Conservation (phyloP, 1,284 basidiomycete genomes). For the Rhizopogon parksii region DNA sequence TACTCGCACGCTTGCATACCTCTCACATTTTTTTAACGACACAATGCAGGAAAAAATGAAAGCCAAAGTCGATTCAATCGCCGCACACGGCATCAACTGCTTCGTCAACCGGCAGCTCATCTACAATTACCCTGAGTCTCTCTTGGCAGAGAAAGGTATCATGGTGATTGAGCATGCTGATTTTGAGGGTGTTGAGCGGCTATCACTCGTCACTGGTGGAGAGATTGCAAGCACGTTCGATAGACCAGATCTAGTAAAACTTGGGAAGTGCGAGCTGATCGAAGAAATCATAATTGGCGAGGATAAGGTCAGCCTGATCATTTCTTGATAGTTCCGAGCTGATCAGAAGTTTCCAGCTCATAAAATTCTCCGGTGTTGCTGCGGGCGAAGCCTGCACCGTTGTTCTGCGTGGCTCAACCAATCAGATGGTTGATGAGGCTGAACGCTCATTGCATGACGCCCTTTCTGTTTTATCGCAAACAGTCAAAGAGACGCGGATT, state of each 20-base stretch:
- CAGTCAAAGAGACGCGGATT: slow-evolving; percentile 93
- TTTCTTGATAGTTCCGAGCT: background rate
- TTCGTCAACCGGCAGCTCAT: slow-evolving; percentile 99
- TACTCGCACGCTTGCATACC: slow-evolving; percentile 18
- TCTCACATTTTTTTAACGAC: background rate
- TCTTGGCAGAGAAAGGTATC: slow-evolving; percentile 91
- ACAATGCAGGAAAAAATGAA: slow-evolving; percentile 94
- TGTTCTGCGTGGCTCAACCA: slow-evolving; percentile 92
- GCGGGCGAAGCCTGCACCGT: slow-evolving; percentile 99
- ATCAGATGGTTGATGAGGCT: slow-evolving; percentile 99
- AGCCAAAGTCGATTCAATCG: slow-evolving; percentile 93
- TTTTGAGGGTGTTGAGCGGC: slow-evolving; percentile 96
- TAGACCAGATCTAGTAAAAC: slow-evolving; percentile 86
- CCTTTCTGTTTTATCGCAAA: slow-evolving; percentile 94
- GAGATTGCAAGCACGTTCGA: slow-evolving; percentile 98
- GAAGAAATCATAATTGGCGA: slow-evolving; percentile 99
- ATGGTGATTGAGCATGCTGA: slow-evolving; percentile 98
- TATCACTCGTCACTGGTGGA: slow-evolving; percentile 95
- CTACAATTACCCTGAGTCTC: slow-evolving; percentile 98
- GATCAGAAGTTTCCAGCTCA: slow-evolving; percentile 53
- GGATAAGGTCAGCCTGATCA: slow-evolving; percentile 68
- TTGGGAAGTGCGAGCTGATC: slow-evolving; percentile 91
- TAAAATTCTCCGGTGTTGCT: slow-evolving; percentile 98
- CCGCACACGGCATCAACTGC: slow-evolving; percentile 91
- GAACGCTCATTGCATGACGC: slow-evolving; percentile 98